Conservation (phyloP, 495 filamentous ascomycete genomes). For the Lophium mytilinum region DNA sequence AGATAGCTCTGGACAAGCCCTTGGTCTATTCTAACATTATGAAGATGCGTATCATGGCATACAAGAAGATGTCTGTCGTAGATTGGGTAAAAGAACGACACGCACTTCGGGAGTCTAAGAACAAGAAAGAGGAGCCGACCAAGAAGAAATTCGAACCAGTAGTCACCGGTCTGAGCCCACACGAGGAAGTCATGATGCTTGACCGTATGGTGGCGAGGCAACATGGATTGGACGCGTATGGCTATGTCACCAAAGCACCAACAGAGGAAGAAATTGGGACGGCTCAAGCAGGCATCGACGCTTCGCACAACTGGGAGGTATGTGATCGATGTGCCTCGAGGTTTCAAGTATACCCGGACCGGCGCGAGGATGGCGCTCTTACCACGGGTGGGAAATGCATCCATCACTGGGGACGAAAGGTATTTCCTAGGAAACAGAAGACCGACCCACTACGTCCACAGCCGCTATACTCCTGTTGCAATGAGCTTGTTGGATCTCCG, state of each 20-base stretch:
- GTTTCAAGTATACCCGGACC: conserved; percentile 89
- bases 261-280: conserved; percentile 50
- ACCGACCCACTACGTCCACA: conserved; percentile 43
- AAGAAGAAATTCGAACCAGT: conserved; percentile 33
- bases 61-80: conserved; percentile 60
- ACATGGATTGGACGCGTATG: conserved; percentile 51
- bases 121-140: conserved; percentile 31
- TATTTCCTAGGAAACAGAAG: conserved; percentile 43
- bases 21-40: conserved; percentile 73
- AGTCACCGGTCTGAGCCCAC: conserved; percentile 55
- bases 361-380: conserved; percentile 72
- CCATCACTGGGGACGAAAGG: conserved; percentile 63
- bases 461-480: conserved; percentile 71
- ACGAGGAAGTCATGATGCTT: conserved; percentile 62
- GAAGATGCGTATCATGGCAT: conserved; percentile 63
- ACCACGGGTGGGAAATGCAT: conserved; percentile 67
- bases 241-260: conserved; percentile 64
- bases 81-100: conserved; percentile 55
- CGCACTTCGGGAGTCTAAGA: conserved; percentile 27
- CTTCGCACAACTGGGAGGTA: conserved; percentile 66
- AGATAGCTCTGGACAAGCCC: conserved; percentile 54
- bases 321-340: conserved; percentile 81
- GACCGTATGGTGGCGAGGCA: conserved; percentile 51
- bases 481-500: conserved; percentile 53
- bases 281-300: conserved; percentile 55